Evolutionary conservation across 2,329 filamentous ascomycete species (phyloP).

Genomic region (Fusarium liriodendri): DNA sequence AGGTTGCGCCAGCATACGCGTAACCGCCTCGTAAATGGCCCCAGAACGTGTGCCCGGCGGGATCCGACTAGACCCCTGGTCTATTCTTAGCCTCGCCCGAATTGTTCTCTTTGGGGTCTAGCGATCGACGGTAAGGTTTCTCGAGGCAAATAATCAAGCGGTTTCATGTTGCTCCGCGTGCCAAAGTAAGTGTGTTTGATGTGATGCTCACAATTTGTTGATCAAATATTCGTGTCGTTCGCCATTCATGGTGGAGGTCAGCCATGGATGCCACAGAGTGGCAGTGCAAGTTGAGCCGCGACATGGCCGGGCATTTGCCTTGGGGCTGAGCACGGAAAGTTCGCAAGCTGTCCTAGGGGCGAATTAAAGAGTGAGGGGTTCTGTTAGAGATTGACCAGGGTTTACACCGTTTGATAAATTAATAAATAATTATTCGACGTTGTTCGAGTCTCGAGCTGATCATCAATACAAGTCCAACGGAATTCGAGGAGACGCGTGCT

Average conservation of each 20-base stretch:
- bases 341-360: constrained; percentile 27
- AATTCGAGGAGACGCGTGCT: not conserved
- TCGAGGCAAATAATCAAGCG: constrained; percentile 5
- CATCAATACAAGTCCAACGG: not conserved
- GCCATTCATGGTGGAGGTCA: not conserved
- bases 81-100: constrained; percentile 35
- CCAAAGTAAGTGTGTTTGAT: not conserved
- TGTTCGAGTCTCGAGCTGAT: not conserved
- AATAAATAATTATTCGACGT: not conserved
- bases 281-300: constrained; percentile 30
- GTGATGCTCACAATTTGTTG: not conserved
- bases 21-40: constrained; percentile 21
- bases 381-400: not conserved
- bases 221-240: not conserved
- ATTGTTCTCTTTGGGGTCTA: constrained; percentile 28
- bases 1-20: constrained; percentile 41
- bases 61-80: constrained; percentile 20
- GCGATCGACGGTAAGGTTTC: constrained; percentile 31
- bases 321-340: constrained; percentile 28
- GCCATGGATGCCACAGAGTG: constrained; percentile 24
- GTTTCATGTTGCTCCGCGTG: not conserved
- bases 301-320: constrained; percentile 1
- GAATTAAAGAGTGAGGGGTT: not conserved
- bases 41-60: not conserved
- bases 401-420: not conserved